Base-by-base conservation (phyloP, 352 stramenopile species). In the Globisporangium heterothallicum region DNA sequence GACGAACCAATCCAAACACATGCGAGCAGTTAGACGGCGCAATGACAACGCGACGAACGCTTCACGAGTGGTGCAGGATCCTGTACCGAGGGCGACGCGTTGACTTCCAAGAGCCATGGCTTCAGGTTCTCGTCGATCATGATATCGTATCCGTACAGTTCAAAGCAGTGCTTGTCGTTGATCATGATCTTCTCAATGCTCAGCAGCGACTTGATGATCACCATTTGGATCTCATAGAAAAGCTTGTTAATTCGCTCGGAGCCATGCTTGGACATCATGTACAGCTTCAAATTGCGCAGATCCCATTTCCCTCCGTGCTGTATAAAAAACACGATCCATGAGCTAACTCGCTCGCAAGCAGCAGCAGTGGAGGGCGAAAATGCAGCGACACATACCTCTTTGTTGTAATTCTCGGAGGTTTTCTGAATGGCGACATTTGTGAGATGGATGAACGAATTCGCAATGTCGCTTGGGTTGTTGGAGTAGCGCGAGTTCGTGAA, bases 401-500 rank as follows among this genome's bases (percentile, higher is more conserved):
- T 94, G 72, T 97, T 94, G 79, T 97, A 98, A 56, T 97, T 75
- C 38, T 97, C 85, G 12, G 79, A 92, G 0, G 86, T 97, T 68
- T 98, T 98, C 64, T 98, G 92, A 47, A 98, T 96, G 35, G 91
- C 86, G 35, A 97, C 85, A 61, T 98, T 98, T 5, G 92, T 97
- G 12, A 98, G 81, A 70, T 98, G 92, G 49, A 98, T 92, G 49
- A 94, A 96, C 27, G 74, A 87, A 53, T 96, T 97, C 32, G 84
- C 84, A 21, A 97, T 95, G 59, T 95, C 83, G 51, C 70, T 88
- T 13, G 80, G 70, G 45, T 95, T 86, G 53, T 89, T 92, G 22
- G 79, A 94, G 70, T 95, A 97, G n/a, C 86, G 80, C 21, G 77
- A 84, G 63, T 92, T 94, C 8, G 83, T 95, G 59, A 98, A 98